Evolutionary conservation across 306 rosid species (phyloP).

Genomic region (Pyrus bretschneideri): DNA sequence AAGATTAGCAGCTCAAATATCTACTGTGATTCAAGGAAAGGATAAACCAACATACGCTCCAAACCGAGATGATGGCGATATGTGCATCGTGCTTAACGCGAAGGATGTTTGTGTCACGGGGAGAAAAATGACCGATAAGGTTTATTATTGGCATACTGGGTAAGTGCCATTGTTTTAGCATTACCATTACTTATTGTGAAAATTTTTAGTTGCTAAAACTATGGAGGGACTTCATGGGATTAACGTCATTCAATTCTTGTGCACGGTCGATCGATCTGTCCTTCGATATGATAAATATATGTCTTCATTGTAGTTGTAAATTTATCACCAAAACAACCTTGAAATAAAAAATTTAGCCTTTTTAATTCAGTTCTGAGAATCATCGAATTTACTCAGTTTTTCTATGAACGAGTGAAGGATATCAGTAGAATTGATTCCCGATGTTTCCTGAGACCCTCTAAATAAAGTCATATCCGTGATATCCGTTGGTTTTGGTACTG

Average conservation of each 20-base stretch:
- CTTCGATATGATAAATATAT: neutral
- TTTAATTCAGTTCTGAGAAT: neutral
- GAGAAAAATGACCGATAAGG: conserved; percentile 76
- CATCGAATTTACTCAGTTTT: neutral
- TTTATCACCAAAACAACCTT: neutral
- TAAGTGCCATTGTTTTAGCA: conserved; percentile 14
- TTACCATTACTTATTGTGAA: neutral
- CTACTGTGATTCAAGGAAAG: conserved; percentile 89
- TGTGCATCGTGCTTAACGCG: conserved; percentile 93
- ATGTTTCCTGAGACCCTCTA: neutral
- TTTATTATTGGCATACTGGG: conserved; percentile 98
- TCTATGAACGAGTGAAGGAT: neutral
- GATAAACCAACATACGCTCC: conserved; percentile 93
- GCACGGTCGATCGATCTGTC: neutral
- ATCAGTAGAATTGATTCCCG: neutral
- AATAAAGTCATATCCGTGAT: neutral
- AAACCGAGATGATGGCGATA: conserved; percentile 87
- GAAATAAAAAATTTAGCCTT: neutral
- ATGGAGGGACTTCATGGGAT: neutral
- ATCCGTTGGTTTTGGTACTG: conserved; percentile 23
- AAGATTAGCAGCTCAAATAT: conserved; percentile 89
- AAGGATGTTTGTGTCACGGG: conserved; percentile 84
- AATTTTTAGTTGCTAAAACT: conserved; percentile 3
- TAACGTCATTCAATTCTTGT: conserved; percentile 7
- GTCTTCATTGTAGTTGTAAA: neutral